A percentile compares a stretch with the other conserved stretches of the same genome.
Conservation (phyloP, 202 grass and related monocot genomes). For the Carex arenaria region DNA sequence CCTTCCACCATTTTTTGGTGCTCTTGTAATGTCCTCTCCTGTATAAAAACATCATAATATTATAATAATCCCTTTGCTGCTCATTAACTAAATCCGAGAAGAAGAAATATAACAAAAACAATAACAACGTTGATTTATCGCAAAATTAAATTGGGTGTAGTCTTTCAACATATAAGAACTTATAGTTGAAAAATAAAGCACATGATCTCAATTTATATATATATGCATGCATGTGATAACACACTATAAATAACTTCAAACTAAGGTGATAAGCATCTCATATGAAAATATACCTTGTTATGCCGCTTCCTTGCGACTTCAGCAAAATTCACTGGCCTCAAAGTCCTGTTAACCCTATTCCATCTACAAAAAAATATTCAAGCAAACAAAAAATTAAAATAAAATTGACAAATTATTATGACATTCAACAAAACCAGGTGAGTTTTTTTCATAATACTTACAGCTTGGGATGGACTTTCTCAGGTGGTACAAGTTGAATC, state of each 20-base stretch:
- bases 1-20: slow-evolving; percentile 70
- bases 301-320: slow-evolving; percentile 50
- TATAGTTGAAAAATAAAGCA: slow-evolving; percentile 14
- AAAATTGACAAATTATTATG: background rate
- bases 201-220: background rate
- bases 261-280: background rate
- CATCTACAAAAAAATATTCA: slow-evolving; percentile 42
- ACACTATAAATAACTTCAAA: background rate
- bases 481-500: slow-evolving; percentile 43
- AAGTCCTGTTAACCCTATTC: slow-evolving; percentile 45
- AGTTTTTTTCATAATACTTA: slow-evolving; percentile 28
- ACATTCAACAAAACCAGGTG: background rate
- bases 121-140: background rate
- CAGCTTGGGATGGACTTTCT: slow-evolving; percentile 80
- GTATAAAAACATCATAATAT: slow-evolving; percentile 5
- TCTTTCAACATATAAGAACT: background rate
- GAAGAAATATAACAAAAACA: background rate
- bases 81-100: background rate
- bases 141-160: background rate
- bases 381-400: background rate
- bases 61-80: background rate
- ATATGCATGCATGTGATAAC: background rate
- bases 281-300: slow-evolving; percentile 60
- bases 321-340: slow-evolving; percentile 42
- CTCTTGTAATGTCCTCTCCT: slow-evolving; percentile 78